Conservation (phyloP, 495 filamentous ascomycete genomes). For the Hyphodiscus hymeniophilus region DNA sequence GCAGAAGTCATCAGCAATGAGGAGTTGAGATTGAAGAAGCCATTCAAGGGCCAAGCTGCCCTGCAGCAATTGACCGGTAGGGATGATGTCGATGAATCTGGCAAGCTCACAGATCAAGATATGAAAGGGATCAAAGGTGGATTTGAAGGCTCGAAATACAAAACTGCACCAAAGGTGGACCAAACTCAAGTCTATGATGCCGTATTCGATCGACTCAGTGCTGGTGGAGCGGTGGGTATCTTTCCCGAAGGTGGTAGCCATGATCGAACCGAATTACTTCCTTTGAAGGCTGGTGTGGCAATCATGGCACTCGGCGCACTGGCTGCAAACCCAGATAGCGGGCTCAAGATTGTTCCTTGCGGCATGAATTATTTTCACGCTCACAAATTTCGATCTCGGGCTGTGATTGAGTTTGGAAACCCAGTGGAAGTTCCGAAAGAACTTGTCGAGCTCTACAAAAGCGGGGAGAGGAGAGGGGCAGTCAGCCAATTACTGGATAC, state of each 20-base stretch:
- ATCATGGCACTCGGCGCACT: conserved; percentile 96
- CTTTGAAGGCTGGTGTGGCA: conserved; percentile 94
- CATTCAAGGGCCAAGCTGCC: conserved; percentile 64
- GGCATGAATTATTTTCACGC: conserved; percentile 99
- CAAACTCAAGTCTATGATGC: conserved; percentile 90
- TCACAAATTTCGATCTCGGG: conserved; percentile 95
- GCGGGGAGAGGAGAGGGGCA: conserved; percentile 73
- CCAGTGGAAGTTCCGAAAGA: conserved; percentile 76
- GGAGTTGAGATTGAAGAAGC: conserved; percentile 78
- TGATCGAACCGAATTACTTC: conserved; percentile 86
- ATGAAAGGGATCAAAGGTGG: conserved; percentile 45
- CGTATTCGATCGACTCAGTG: conserved; percentile 73
- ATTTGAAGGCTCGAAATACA: conserved; percentile 75
- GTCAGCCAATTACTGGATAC: conserved; percentile 75
- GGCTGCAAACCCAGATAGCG: conserved; percentile 79
- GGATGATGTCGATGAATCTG: conserved; percentile 55
- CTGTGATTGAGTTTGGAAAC: conserved; percentile 90
- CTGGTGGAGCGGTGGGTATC: conserved; percentile 88
- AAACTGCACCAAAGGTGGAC: conserved; percentile 87
- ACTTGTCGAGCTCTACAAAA: conserved; percentile 77
- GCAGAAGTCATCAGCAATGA: conserved; percentile 69
- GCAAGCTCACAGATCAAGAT: conserved; percentile 36
- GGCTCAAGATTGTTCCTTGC: conserved; percentile 96
- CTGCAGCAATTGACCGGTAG: conserved; percentile 73
- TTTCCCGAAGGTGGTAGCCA: conserved; percentile 98